Conservation (phyloP, 352 stramenopile genomes). For the Blastocystis sp. region DNA sequence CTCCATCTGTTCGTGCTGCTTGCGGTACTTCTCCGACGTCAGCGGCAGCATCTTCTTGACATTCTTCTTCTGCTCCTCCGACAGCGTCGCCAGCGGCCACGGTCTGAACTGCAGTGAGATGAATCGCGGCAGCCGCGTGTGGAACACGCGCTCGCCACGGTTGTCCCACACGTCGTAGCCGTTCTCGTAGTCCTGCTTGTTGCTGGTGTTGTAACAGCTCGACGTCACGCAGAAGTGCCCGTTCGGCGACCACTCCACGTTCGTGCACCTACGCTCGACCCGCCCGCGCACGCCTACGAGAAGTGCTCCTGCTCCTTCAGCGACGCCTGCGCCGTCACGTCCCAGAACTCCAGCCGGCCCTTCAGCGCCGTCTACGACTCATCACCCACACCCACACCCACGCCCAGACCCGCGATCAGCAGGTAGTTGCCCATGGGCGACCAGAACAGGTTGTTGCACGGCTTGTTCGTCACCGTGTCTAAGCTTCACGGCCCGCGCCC, state of each 20-base stretch:
- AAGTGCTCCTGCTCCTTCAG: constrained; percentile 44
- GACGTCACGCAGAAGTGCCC: constrained; percentile 24
- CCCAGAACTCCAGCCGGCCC: constrained; percentile 32
- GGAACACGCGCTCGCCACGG: not conserved
- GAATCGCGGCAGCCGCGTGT: constrained; percentile 27
- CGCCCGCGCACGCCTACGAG: not conserved
- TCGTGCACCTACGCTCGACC: constrained; percentile 20
- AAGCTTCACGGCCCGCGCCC: not conserved
- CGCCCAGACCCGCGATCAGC: constrained; percentile 25
- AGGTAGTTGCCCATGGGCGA: constrained; percentile 24
- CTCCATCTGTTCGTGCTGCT: constrained; percentile 32
- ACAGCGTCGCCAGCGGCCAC: not conserved
- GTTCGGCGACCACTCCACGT: constrained; percentile 32
- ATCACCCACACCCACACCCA: not conserved
- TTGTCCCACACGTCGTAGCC: constrained; percentile 56
- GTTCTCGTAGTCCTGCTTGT: constrained; percentile 54
- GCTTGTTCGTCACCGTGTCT: constrained; percentile 42
- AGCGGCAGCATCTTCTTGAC: not conserved
- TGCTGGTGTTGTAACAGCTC: not conserved
- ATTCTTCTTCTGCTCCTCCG: not conserved
- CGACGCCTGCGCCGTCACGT: not conserved
- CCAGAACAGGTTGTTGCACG: constrained; percentile 32
- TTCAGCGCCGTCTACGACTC: not conserved
- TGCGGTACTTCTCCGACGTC: not conserved
- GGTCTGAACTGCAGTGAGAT: constrained; percentile 13